Evolutionary conservation across 345 rosid species (phyloP).

Genomic region (Gossypium anomalum): DNA sequence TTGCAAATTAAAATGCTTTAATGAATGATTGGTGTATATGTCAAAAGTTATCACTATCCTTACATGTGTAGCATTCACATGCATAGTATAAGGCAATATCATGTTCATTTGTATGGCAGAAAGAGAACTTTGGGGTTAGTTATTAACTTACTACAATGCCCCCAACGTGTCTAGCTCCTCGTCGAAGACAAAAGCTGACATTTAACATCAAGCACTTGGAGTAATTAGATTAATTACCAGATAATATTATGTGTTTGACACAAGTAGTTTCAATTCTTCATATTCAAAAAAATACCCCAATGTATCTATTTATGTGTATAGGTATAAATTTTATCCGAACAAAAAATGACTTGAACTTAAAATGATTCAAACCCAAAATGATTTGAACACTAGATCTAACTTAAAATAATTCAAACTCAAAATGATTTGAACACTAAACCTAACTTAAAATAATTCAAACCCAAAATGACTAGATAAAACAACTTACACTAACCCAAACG

Average conservation of each 20-base stretch:
- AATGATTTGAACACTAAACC: too few relatives aligned
- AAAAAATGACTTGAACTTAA: too few relatives aligned
- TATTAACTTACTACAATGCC: not conserved
- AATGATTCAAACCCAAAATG: not conserved
- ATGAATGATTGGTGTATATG: not conserved
- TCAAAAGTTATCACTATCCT: not conserved
- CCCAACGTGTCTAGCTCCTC: not conserved
- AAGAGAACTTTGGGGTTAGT: not conserved
- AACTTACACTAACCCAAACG: too few relatives aligned
- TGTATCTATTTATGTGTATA: too few relatives aligned
- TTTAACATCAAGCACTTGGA: too few relatives aligned
- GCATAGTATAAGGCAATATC: not conserved
- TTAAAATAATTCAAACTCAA: not conserved
- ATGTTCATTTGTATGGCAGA: not conserved
- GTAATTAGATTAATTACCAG: not conserved
- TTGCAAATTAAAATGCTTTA: not conserved
- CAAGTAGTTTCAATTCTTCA: too few relatives aligned
- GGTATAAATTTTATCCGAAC: too few relatives aligned
- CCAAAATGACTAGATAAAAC: not conserved
- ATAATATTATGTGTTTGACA: too few relatives aligned
- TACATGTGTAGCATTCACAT: not conserved
- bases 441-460: too few relatives aligned
- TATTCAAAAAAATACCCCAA: too few relatives aligned
- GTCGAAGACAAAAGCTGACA: not conserved
- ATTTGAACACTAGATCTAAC: too few relatives aligned